Percentiles rank a stretch among this genome's conserved stretches.
These are phyloP conservation scores for Chaetomiaceae sp. DNA, from an alignment of 2,329 filamentous ascomycete genomes.

Conservation along the genomic window DNA sequence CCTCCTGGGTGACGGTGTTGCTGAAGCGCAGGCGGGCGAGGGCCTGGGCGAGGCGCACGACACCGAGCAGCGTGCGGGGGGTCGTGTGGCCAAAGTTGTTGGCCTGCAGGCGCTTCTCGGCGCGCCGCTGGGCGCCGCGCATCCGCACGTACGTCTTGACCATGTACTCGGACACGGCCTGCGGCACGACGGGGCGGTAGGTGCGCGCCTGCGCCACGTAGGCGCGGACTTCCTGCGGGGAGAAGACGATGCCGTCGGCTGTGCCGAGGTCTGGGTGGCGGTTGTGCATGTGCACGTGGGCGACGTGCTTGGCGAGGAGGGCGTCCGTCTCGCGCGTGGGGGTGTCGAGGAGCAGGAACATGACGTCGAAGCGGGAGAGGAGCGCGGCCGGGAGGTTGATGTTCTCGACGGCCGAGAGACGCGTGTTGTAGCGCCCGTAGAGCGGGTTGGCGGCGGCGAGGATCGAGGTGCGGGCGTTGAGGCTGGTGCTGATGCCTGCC, in stretches of 20 bases:
- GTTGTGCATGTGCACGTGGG: constrained; percentile 96
- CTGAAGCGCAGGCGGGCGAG: constrained; percentile 88
- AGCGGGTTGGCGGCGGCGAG: constrained; percentile 94
- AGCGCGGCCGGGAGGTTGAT: constrained; percentile 98
- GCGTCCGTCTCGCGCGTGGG: constrained; percentile 85
- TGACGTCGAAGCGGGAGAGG: constrained; percentile 91
- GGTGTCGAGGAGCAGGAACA: constrained; percentile 95
- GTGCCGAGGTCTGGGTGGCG: constrained; percentile 72
- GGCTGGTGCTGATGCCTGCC: constrained; percentile 64
- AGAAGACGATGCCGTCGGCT: constrained; percentile 65
- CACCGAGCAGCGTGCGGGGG: constrained; percentile 85
- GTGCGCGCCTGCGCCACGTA: constrained; percentile 91
- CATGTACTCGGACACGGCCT: constrained; percentile 88
- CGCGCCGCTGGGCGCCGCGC: constrained; percentile 84
- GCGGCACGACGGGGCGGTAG: constrained; percentile 81
- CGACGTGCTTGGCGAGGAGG: constrained; percentile 90
- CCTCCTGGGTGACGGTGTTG: constrained; percentile 77
- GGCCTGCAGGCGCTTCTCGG: constrained; percentile 65
- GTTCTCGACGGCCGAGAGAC: constrained; percentile 95
- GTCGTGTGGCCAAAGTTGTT: constrained; percentile 93
- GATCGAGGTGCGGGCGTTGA: constrained; percentile 94
- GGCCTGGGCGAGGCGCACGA: constrained; percentile 89
- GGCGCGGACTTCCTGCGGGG: constrained; percentile 87
- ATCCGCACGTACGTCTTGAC: constrained; percentile 94
- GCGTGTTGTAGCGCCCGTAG: constrained; percentile 96